A percentile compares a stretch with the other conserved stretches of the same genome.
These are phyloP conservation scores for Termitomyces sp. DNA, from an alignment of 768 basidiomycete genomes.

Conservation along the genomic window DNA sequence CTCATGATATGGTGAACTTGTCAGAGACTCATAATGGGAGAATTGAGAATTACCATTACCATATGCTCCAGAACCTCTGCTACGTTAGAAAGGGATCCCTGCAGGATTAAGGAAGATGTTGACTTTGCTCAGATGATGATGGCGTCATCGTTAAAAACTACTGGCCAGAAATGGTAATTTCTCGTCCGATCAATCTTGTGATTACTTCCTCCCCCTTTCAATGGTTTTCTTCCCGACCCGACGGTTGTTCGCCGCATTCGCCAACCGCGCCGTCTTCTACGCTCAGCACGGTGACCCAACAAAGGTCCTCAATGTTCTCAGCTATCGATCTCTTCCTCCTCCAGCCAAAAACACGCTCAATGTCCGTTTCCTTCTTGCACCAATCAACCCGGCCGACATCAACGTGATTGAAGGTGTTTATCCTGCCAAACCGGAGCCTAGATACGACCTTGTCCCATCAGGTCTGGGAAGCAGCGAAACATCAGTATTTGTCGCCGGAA, in stretches of 20 bases:
- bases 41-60: too few relatives aligned
- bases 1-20: too few relatives aligned
- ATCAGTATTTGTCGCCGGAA: constrained; percentile 63
- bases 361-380: constrained; percentile 64
- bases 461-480: constrained; percentile 29
- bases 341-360: constrained; percentile 60
- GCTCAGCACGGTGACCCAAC: constrained; percentile 56
- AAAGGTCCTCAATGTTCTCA: constrained; percentile 52
- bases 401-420: constrained; percentile 85
- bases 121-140: too few relatives aligned
- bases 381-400: constrained; percentile 80
- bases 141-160: too few relatives aligned
- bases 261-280: constrained; percentile 68
- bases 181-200: too few relatives aligned
- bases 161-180: too few relatives aligned
- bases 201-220: not conserved
- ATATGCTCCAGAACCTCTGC: too few relatives aligned
- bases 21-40: too few relatives aligned
- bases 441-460: constrained; percentile 30
- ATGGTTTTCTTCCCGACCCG: constrained; percentile 20
- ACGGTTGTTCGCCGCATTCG: constrained; percentile 14
- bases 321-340: constrained; percentile 47
- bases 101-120: too few relatives aligned
- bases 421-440: constrained; percentile 53
- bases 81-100: too few relatives aligned